Conservation (phyloP, 169 alveolate genomes). For the Perkinsus olseni region DNA sequence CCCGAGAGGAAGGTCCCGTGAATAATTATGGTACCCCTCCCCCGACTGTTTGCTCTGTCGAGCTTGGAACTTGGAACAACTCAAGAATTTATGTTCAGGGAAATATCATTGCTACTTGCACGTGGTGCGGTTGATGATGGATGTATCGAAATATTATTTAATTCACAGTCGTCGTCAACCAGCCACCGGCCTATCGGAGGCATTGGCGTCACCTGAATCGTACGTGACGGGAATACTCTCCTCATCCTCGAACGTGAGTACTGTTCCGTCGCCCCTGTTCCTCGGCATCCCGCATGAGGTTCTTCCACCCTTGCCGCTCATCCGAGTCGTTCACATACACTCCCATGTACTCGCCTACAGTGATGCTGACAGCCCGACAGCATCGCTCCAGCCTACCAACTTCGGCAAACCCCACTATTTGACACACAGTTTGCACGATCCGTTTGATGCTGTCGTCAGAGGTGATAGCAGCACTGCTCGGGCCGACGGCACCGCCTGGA, state of each 20-base stretch:
- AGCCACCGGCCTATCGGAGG: not conserved
- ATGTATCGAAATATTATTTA: not conserved
- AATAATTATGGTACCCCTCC: too few relatives aligned
- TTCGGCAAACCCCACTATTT: not conserved
- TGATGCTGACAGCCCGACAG: not conserved
- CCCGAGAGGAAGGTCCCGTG: too few relatives aligned
- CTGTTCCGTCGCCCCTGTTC: not conserved
- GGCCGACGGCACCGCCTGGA: not conserved
- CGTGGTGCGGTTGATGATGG: not conserved
- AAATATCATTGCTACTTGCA: not conserved
- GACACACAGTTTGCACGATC: not conserved
- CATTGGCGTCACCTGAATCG: not conserved
- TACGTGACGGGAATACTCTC: not conserved
- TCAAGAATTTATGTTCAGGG: not conserved
- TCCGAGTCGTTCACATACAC: not conserved
- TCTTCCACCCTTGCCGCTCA: not conserved
- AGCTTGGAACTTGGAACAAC: too few relatives aligned
- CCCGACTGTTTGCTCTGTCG: too few relatives aligned
- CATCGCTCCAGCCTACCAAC: not conserved
- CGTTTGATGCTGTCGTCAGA: not conserved
- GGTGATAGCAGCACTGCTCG: not conserved
- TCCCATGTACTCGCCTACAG: not conserved
- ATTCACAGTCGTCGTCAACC: not conserved
- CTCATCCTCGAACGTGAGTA: not conserved
- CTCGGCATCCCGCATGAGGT: not conserved